Evolutionary conservation across 2,329 filamentous ascomycete genomes (phyloP).

Genomic region (Periconia sp.): DNA sequence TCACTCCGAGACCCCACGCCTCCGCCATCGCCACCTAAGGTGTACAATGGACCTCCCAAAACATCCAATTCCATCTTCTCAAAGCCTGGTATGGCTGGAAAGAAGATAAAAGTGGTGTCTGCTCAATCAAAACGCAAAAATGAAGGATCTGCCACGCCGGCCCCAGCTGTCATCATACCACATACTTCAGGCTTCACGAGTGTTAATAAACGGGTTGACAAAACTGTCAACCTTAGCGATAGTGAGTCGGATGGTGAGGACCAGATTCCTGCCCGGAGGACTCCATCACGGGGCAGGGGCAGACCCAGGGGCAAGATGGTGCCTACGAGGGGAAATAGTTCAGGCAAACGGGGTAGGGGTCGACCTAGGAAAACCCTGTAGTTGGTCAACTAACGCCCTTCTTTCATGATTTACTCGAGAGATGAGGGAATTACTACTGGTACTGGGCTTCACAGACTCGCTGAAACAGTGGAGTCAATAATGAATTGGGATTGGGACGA

Average conservation of each 20-base stretch:
- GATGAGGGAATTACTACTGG: not conserved
- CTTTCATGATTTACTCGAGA: not conserved
- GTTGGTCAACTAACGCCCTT: not conserved
- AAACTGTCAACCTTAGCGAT: constrained; percentile 21
- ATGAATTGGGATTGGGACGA: too few relatives aligned
- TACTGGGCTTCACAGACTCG: too few relatives aligned
- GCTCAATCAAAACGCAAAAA: constrained; percentile 22
- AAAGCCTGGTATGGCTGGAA: constrained; percentile 31
- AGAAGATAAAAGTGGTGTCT: constrained; percentile 40
- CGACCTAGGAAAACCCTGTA: constrained; percentile 27
- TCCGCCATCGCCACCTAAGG: constrained; percentile 1
- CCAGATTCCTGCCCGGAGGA: constrained; percentile 32
- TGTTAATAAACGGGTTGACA: constrained; percentile 18
- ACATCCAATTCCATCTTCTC: constrained; percentile 31
- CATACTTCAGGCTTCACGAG: constrained; percentile 20
- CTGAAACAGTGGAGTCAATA: too few relatives aligned
- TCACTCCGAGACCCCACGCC: not conserved
- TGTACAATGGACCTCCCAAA: constrained; percentile 16
- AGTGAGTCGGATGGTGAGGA: constrained; percentile 32
- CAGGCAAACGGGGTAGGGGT: constrained; percentile 24
- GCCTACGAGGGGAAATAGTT: constrained; percentile 23
- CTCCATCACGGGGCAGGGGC: constrained; percentile 19
- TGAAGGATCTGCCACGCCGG: constrained; percentile 10
- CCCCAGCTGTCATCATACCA: constrained; percentile 11
- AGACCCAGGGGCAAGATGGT: constrained; percentile 22